These are phyloP conservation scores for Neostapfia colusana DNA, from an alignment of 176 grass and related monocot genomes.

Conservation along the genomic window DNA sequence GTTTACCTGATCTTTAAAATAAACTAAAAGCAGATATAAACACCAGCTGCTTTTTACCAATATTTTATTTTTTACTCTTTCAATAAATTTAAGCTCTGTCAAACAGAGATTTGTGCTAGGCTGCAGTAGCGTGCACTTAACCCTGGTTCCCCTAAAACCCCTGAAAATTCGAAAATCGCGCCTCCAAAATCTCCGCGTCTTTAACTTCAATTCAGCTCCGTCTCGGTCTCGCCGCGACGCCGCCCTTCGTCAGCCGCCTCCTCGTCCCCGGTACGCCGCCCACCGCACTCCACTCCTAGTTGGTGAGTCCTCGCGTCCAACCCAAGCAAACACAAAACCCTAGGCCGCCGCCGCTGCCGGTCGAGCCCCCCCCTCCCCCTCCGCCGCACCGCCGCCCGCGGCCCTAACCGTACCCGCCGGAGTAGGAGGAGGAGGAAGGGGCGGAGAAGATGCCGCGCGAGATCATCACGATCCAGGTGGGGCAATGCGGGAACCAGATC, in stretches of 20 bases:
- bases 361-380: neutral
- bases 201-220: neutral
- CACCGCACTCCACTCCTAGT: conserved; percentile 10
- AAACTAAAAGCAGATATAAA: no score
- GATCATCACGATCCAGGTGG: conserved; percentile 99
- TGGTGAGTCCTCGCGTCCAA: conserved; percentile 32
- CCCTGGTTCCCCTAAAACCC: no score
- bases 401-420: conserved; percentile 11
- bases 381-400: neutral
- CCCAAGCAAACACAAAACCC: conserved; percentile 47
- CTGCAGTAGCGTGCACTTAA: no score
- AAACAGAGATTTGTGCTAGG: no score
- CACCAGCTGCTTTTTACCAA: no score
- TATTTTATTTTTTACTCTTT: no score
- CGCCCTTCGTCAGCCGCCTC: neutral
- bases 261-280: neutral
- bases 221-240: no score
- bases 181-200: neutral
- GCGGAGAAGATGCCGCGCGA: conserved; percentile 69
- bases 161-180: conserved; percentile 46
- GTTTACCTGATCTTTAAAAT: no score
- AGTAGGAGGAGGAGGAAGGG: neutral
- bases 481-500: conserved; percentile 99
- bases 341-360: conserved; percentile 25
- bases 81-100: no score